Evolutionary conservation across 2,329 filamentous ascomycete genomes (phyloP), one percentile per base, ranked within the genome.

Genomic region (Chlorencoelia australis): DNA sequence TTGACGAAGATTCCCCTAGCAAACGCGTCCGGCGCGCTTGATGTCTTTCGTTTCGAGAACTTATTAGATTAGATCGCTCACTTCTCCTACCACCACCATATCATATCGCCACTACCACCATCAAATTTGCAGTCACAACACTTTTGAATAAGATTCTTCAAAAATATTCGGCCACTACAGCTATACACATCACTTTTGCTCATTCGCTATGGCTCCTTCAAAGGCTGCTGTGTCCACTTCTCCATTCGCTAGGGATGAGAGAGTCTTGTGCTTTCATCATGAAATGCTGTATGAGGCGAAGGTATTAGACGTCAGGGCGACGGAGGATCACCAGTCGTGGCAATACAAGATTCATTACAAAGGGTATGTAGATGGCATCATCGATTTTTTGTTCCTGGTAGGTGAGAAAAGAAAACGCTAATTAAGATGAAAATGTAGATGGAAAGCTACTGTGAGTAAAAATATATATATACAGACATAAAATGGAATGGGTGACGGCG

Each of bases 221-320:
- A 57, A 55, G 33, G 30, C 53, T 26, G 41, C 42, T 14, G 36
- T 42, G 11, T 43, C 49, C 2, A 40, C 35, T 11, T 44, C 54
- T 10, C 52, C 54, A 2, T 58, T 47, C 40, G 39, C 40, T 6
- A 87, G 88, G 69, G 87, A 96, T 57, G 91, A 98, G 67, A 86
- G 82, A 57, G 87, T 94, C 24, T 76, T 96, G 20, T 98, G 91
- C 66, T 96, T 96, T 58, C 91, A 98, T 59, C 85, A 89, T 64
- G 88, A 96, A 55, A 79, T 96, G 63, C 76, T 98, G 34, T 98
- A 98, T 58, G 91, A 98, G 62, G 91, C 91, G 48, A 96, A 96
- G 64, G 80, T 98, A 35, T 75, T 94, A 46, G 88, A 95, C 47
- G 70, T 84, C 20, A 76, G 71, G 50, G 64, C 67, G 59, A 68